These are phyloP conservation scores for Vitis hybrid DNA, from an alignment of 177 flowering plant species.

Conservation along the genomic window DNA sequence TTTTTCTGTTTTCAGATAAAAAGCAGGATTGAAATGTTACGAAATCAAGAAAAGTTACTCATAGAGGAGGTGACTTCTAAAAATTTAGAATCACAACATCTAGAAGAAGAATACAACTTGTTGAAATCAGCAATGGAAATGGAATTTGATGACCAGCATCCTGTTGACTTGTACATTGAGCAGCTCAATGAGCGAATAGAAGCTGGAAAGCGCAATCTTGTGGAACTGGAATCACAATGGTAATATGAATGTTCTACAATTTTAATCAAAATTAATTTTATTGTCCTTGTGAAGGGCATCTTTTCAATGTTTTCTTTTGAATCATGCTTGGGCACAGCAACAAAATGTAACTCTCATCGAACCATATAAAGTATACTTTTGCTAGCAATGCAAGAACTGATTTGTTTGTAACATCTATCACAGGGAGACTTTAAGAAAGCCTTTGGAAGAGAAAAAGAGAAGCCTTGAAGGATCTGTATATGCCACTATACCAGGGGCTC, in stretches of 20 bases:
- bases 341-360: neutral
- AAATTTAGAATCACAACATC: constrained; percentile 29
- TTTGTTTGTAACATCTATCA: no score
- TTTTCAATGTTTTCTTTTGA: neutral
- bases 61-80: constrained; percentile 24
- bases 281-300: neutral
- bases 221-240: constrained; percentile 48
- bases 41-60: constrained; percentile 31
- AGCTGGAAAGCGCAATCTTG: constrained; percentile 33
- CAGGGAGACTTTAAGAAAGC: constrained; percentile 39
- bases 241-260: constrained; percentile 13
- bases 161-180: constrained; percentile 35
- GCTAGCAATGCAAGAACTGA: no score
- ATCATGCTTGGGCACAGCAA: neutral
- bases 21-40: constrained; percentile 18
- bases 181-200: constrained; percentile 43
- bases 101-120: constrained; percentile 44
- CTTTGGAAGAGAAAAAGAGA: constrained; percentile 52
- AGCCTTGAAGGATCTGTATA: constrained; percentile 36
- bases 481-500: constrained; percentile 31
- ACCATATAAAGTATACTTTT: neutral
- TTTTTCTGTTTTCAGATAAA: constrained; percentile 27
- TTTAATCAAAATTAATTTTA: neutral
- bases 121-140: constrained; percentile 46
- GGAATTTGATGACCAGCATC: constrained; percentile 49